Evolutionary conservation across 2,329 filamentous ascomycete genomes (phyloP).

Genomic region (Stagonosporopsis rhizophila): DNA sequence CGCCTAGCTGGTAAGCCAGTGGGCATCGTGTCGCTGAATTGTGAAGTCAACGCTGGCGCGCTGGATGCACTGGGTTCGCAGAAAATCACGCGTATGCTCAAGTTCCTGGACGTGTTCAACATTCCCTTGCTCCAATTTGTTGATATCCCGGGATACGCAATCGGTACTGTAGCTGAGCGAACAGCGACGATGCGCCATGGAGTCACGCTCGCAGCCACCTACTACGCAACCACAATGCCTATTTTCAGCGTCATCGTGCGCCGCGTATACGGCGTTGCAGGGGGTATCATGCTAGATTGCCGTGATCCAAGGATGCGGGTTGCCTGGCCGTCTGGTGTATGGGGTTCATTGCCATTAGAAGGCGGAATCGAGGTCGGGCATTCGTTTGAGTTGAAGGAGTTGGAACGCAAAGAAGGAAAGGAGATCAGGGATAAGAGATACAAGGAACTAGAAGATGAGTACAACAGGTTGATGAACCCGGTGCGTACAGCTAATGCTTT

Average conservation of each 20-base stretch:
- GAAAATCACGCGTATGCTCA: slow-evolving; percentile 66
- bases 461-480: slow-evolving; percentile 68
- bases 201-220: slow-evolving; percentile 66
- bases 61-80: slow-evolving; percentile 67
- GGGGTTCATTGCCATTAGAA: slow-evolving; percentile 68
- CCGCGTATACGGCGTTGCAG: slow-evolving; percentile 68
- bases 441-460: slow-evolving; percentile 65
- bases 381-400: slow-evolving; percentile 64
- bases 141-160: slow-evolving; percentile 67
- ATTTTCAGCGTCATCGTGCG: slow-evolving; percentile 69
- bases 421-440: slow-evolving; percentile 60
- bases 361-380: slow-evolving; percentile 71
- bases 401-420: slow-evolving; percentile 59
- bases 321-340: slow-evolving; percentile 69
- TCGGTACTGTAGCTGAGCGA: slow-evolving; percentile 68
- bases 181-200: slow-evolving; percentile 71
- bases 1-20: slow-evolving; percentile 64
- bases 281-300: slow-evolving; percentile 69
- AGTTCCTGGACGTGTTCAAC: slow-evolving; percentile 71
- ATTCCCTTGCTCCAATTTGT: slow-evolving; percentile 69
- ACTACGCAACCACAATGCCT: slow-evolving; percentile 68
- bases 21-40: slow-evolving; percentile 67
- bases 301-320: slow-evolving; percentile 67
- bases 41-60: slow-evolving; percentile 66
- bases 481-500: slow-evolving; percentile 70